Evolutionary conservation across 108 stramenopile genomes (phyloP).

Genomic region (Schizochytrium sp.): DNA sequence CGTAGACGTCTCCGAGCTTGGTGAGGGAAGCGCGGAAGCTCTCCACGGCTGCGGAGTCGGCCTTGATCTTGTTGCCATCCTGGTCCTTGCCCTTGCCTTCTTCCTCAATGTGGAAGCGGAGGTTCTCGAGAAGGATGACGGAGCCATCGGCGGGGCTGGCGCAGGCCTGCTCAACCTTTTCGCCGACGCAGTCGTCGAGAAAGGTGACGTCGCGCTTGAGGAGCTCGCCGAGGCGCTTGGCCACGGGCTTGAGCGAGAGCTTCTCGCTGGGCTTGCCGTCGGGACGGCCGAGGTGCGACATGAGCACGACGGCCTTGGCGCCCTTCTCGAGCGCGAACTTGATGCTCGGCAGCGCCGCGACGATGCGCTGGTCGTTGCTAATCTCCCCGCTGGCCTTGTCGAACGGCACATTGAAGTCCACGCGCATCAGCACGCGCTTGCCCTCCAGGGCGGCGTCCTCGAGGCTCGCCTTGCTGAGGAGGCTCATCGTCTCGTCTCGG

Average conservation of each 20-base stretch:
- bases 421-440: slow-evolving; percentile 49
- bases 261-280: slow-evolving; percentile 94
- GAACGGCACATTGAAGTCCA: slow-evolving; percentile 55
- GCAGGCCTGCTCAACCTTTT: slow-evolving; percentile 74
- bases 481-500: not conserved
- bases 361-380: slow-evolving; percentile 98
- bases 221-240: slow-evolving; percentile 82
- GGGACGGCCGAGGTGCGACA: slow-evolving; percentile 98
- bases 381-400: slow-evolving; percentile 72
- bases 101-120: slow-evolving; percentile 92
- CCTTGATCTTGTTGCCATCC: slow-evolving; percentile 83
- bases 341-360: slow-evolving; percentile 93
- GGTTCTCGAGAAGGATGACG: slow-evolving; percentile 85
- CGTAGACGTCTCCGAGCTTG: slow-evolving; percentile 67
- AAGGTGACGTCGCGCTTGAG: slow-evolving; percentile 82
- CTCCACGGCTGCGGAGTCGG: slow-evolving; percentile 75
- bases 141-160: slow-evolving; percentile 58
- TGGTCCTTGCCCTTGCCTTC: slow-evolving; percentile 93
- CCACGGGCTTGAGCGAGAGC: slow-evolving; percentile 93
- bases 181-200: slow-evolving; percentile 85
- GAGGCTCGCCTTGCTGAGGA: not conserved
- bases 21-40: slow-evolving; percentile 66
- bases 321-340: slow-evolving; percentile 92
- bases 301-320: slow-evolving; percentile 85
- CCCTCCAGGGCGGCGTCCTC: slow-evolving; percentile 31